Evolutionary conservation across 2,329 filamentous ascomycete genomes (phyloP).

Genomic region (Pseudocercospora vitis): DNA sequence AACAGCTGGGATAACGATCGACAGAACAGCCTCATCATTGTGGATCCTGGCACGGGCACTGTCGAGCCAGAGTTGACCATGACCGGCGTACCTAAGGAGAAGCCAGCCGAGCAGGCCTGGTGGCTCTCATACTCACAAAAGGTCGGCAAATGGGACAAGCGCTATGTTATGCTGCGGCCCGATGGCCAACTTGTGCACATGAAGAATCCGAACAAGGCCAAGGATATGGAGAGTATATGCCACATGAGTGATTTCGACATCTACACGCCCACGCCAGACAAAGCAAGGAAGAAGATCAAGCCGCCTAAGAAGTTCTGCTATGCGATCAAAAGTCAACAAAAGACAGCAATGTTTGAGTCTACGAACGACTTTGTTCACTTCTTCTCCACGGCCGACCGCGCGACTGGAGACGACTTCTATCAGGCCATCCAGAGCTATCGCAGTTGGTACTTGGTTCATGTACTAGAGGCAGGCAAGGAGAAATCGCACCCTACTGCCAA

Average conservation of each 20-base stretch:
- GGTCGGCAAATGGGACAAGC: constrained; percentile 85
- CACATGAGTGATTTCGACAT: constrained; percentile 92
- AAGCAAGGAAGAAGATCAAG: constrained; percentile 69
- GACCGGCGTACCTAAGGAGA: constrained; percentile 60
- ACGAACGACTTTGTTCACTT: constrained; percentile 89
- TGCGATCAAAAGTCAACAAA: constrained; percentile 89
- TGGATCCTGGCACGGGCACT: constrained; percentile 54
- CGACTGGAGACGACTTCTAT: constrained; percentile 68
- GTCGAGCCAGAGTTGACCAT: constrained; percentile 65
- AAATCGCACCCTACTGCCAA: constrained; percentile 33
- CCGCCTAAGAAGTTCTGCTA: constrained; percentile 84
- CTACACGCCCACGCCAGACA: constrained; percentile 71
- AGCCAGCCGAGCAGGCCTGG: constrained; percentile 66
- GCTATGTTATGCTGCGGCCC: constrained; percentile 69
- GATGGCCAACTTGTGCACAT: constrained; percentile 71
- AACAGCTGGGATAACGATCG: constrained; percentile 88
- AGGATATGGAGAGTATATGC: constrained; percentile 70
- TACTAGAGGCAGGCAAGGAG: constrained; percentile 59
- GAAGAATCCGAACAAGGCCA: constrained; percentile 67
- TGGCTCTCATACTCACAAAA: constrained; percentile 78
- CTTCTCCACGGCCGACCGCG: constrained; percentile 75
- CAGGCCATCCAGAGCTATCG: constrained; percentile 75
- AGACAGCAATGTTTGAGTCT: constrained; percentile 76
- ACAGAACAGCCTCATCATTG: constrained; percentile 71
- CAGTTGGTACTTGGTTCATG: constrained; percentile 85